Conservation (phyloP, 1,284 basidiomycete genomes). For the Meira miltonrushii region DNA sequence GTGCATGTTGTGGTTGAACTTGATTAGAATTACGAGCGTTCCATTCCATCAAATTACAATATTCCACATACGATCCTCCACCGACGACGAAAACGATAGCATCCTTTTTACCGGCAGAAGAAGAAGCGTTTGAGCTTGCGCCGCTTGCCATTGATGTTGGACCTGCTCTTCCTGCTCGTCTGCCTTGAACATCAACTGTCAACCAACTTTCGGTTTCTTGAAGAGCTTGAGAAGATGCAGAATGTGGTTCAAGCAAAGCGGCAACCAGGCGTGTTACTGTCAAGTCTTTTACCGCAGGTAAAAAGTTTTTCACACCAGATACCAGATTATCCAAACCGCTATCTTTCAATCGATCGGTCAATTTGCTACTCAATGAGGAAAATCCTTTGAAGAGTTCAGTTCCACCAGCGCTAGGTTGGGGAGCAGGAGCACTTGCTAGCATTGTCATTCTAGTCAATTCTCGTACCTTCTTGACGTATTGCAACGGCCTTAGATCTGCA, state of each 20-base stretch:
- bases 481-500: slow-evolving; percentile 79
- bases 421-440: slow-evolving; percentile 71
- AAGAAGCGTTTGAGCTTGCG: not conserved
- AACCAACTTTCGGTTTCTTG: slow-evolving; percentile 95
- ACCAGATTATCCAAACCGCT: slow-evolving; percentile 88
- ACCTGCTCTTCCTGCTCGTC: slow-evolving; percentile 22
- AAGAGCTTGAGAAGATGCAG: slow-evolving; percentile 83
- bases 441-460: slow-evolving; percentile 90
- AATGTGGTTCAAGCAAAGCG: slow-evolving; percentile 91
- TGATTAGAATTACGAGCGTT: slow-evolving; percentile 21
- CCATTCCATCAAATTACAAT: slow-evolving; percentile 68
- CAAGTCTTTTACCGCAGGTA: slow-evolving; percentile 89
- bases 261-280: slow-evolving; percentile 88
- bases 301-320: slow-evolving; percentile 95
- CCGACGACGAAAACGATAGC: slow-evolving; percentile 92
- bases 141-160: slow-evolving; percentile 17
- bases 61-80: slow-evolving; percentile 94
- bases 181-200: slow-evolving; percentile 71
- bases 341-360: slow-evolving; percentile 88
- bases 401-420: slow-evolving; percentile 25
- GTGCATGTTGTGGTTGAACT: slow-evolving; percentile 14
- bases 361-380: slow-evolving; percentile 81
- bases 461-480: slow-evolving; percentile 84
- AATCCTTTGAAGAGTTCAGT: slow-evolving; percentile 82
- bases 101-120: slow-evolving; percentile 56